Conservation (phyloP, 306 rosid genomes). For the Hippophae gyantsensis region DNA sequence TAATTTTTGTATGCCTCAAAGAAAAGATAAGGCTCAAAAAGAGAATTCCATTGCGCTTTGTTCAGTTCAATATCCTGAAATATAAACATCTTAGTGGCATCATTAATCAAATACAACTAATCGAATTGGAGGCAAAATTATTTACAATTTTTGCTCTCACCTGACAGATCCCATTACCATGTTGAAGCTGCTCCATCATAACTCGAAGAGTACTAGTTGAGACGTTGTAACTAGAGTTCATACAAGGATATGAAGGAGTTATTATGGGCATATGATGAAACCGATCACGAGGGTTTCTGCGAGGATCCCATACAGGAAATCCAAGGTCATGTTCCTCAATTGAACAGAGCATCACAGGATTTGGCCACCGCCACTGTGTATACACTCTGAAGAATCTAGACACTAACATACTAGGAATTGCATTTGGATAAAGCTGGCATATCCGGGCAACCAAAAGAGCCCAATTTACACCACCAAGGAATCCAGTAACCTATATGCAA, state of each 20-base stretch:
- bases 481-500: constrained; percentile 76
- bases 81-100: constrained; percentile 11
- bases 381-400: constrained; percentile 94
- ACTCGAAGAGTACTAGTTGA: constrained; percentile 92
- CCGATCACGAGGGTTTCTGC: constrained; percentile 73
- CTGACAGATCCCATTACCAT: constrained; percentile 73
- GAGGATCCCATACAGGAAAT: constrained; percentile 92
- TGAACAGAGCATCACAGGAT: constrained; percentile 90
- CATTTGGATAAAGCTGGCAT: constrained; percentile 97
- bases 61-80: constrained; percentile 79
- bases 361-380: constrained; percentile 99
- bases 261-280: constrained; percentile 91
- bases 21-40: constrained; percentile 70
- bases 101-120: constrained; percentile 3
- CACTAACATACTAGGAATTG: constrained; percentile 94
- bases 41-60: constrained; percentile 80
- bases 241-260: constrained; percentile 98
- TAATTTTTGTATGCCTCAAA: constrained; percentile 92
- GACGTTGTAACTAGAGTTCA: constrained; percentile 98
- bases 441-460: constrained; percentile 91
- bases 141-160: constrained; percentile 31
- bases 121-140: not conserved
- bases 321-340: constrained; percentile 87
- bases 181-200: constrained; percentile 78
- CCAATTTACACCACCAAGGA: constrained; percentile 99